phyloP scores from a whole-genome alignment of 768 basidiomycete species.

The Myochromella boudieri region DNA sequence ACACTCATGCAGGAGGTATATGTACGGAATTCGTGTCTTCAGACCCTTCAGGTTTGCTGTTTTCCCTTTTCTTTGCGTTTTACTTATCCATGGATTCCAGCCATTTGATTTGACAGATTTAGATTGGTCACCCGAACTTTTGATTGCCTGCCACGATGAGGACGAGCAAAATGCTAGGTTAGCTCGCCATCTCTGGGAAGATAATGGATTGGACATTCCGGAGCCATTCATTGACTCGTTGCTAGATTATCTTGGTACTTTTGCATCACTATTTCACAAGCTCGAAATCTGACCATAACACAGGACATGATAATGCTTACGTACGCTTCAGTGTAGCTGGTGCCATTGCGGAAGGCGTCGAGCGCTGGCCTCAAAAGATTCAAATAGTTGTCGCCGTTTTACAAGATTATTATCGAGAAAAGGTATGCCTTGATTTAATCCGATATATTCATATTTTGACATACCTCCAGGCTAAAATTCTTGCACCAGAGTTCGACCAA shows the following conservation, averaged over 20 bases:
- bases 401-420: slow-evolving; percentile 79
- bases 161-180: slow-evolving; percentile 85
- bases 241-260: slow-evolving; percentile 67
- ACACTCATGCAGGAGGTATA: slow-evolving; percentile 85
- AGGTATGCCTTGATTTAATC: slow-evolving; percentile 40
- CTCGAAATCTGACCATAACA: neutral
- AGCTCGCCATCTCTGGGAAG: slow-evolving; percentile 87
- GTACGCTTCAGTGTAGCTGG: slow-evolving; percentile 72
- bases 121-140: slow-evolving; percentile 88
- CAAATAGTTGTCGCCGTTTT: slow-evolving; percentile 49
- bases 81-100: slow-evolving; percentile 35
- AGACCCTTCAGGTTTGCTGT: slow-evolving; percentile 73
- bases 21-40: slow-evolving; percentile 86
- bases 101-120: slow-evolving; percentile 93
- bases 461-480: slow-evolving; percentile 68
- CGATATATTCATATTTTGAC: slow-evolving; percentile 1
- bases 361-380: slow-evolving; percentile 64
- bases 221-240: slow-evolving; percentile 62
- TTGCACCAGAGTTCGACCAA: slow-evolving; percentile 91
- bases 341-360: slow-evolving; percentile 77
- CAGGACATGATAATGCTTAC: slow-evolving; percentile 79
- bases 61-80: neutral
- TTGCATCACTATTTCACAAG: neutral
- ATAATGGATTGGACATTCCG: slow-evolving; percentile 88
- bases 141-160: slow-evolving; percentile 85